Percentiles rank a stretch among this genome's conserved stretches.
Evolutionary conservation across 2,329 filamentous ascomycete species (phyloP).

Genomic region (Cercospora sojina): DNA sequence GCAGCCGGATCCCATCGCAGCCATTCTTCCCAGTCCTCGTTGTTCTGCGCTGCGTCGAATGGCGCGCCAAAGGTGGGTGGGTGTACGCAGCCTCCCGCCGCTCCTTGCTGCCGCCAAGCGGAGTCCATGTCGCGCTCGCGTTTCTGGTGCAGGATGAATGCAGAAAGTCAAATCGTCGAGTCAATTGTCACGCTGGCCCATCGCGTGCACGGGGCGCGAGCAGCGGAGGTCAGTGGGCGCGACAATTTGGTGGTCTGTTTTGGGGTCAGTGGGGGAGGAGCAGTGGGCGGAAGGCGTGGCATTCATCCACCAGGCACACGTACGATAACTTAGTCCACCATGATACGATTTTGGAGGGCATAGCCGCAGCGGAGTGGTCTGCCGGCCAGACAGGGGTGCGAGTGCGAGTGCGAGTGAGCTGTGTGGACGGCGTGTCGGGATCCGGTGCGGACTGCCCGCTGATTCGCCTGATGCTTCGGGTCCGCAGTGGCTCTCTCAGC

Average conservation of each 20-base stretch:
- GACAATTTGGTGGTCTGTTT: background rate
- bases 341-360: background rate
- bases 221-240: background rate
- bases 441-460: background rate
- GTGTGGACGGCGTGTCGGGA: background rate
- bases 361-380: background rate
- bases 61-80: constrained; percentile 20
- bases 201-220: background rate
- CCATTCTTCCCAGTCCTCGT: constrained; percentile 49
- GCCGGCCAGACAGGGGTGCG: background rate
- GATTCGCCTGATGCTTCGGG: background rate
- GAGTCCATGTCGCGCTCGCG: constrained; percentile 21
- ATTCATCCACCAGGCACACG: background rate
- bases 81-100: constrained; percentile 15
- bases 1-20: constrained; percentile 49
- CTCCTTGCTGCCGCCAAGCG: constrained; percentile 22
- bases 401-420: background rate
- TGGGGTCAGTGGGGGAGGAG: background rate
- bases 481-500: background rate
- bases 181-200: background rate
- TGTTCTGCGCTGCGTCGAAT: constrained; percentile 18
- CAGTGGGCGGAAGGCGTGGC: background rate
- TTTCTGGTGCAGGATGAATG: constrained; percentile 17
- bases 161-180: background rate
- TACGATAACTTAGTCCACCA: background rate